phyloP scores from a whole-genome alignment of 805 yeast species.

The Torulaspora gathmanii region DNA sequence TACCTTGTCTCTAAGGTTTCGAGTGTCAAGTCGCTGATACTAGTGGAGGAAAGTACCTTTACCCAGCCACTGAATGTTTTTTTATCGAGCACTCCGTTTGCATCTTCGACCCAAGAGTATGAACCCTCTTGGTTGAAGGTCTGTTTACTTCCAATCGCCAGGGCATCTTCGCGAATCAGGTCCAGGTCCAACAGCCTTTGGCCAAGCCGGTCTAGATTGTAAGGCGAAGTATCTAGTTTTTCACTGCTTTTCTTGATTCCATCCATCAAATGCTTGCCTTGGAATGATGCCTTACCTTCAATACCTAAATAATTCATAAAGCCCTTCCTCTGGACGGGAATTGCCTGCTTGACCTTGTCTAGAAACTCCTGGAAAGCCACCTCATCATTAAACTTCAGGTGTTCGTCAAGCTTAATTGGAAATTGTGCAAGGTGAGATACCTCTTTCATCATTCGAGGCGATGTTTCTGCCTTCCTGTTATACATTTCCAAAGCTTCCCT shows the following conservation, averaged over 20 bases:
- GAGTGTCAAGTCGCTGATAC: background rate
- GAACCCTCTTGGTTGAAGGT: constrained; percentile 10
- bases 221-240: constrained; percentile 29
- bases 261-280: constrained; percentile 25
- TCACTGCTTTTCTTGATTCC: constrained; percentile 23
- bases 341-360: constrained; percentile 12
- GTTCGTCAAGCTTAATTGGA: constrained; percentile 18
- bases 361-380: constrained; percentile 18
- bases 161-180: background rate
- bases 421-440: background rate
- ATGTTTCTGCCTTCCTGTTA: constrained; percentile 1
- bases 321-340: constrained; percentile 12
- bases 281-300: constrained; percentile 29
- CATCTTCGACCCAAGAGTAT: constrained; percentile 13
- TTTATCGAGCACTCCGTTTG: background rate
- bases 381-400: constrained; percentile 12
- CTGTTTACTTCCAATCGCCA: background rate
- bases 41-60: background rate
- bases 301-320: constrained; percentile 18
- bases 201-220: constrained; percentile 35
- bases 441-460: background rate
- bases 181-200: constrained; percentile 17
- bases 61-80: constrained; percentile 3
- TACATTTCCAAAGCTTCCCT: constrained; percentile 6
- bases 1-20: constrained; percentile 2